Evolutionary conservation across 495 filamentous ascomycete genomes (phyloP).

Genomic region (Sordaria brevicollis): DNA sequence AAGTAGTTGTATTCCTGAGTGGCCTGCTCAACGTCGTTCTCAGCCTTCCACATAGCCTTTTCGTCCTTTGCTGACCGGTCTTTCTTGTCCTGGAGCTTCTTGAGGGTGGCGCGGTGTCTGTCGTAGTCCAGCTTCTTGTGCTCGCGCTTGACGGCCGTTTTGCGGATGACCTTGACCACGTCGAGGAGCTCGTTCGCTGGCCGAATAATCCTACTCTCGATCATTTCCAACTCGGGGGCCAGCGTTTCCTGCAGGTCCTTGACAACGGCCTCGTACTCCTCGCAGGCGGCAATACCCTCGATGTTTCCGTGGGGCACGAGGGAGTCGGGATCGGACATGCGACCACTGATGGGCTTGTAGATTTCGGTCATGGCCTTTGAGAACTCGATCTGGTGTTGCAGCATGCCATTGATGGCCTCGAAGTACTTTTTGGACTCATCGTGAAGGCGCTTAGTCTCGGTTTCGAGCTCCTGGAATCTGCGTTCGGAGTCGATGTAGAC

Average conservation of each 20-base stretch:
- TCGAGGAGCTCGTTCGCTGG: slow-evolving; percentile 93
- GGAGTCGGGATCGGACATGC: slow-evolving; percentile 85
- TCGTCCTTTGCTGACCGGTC: slow-evolving; percentile 95
- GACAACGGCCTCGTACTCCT: slow-evolving; percentile 91
- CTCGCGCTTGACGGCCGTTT: slow-evolving; percentile 78
- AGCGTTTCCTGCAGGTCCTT: slow-evolving; percentile 82
- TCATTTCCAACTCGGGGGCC: slow-evolving; percentile 92
- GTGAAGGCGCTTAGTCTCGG: slow-evolving; percentile 91
- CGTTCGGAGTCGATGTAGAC: slow-evolving; percentile 93
- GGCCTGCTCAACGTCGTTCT: slow-evolving; percentile 81
- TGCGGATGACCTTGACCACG: slow-evolving; percentile 90
- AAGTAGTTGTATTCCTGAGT: slow-evolving; percentile 96
- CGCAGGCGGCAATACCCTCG: slow-evolving; percentile 91
- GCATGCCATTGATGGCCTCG: slow-evolving; percentile 96
- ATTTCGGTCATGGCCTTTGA: slow-evolving; percentile 90
- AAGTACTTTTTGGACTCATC: slow-evolving; percentile 94
- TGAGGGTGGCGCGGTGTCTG: slow-evolving; percentile 66
- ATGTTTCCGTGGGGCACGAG: slow-evolving; percentile 72
- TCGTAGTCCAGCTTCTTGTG: slow-evolving; percentile 98
- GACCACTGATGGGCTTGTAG: slow-evolving; percentile 96
- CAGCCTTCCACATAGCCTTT: slow-evolving; percentile 91
- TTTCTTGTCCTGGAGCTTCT: slow-evolving; percentile 96
- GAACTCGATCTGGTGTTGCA: slow-evolving; percentile 96
- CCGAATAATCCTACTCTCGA: slow-evolving; percentile 79
- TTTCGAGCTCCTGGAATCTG: slow-evolving; percentile 87